Conservation (phyloP, 345 rosid species). For the Zanthoxylum bungeanum region DNA sequence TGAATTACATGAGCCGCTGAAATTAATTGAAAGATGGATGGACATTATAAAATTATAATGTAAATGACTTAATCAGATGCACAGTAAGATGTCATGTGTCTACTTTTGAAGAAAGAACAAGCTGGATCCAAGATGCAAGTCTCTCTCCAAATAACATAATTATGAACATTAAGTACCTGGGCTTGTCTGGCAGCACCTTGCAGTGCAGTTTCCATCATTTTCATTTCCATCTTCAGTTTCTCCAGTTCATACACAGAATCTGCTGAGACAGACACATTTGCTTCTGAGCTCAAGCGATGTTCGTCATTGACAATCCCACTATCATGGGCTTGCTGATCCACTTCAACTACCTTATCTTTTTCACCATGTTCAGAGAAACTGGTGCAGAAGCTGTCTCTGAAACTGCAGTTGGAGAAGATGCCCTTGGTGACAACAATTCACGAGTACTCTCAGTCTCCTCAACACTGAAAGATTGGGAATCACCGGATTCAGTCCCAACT, state of each 20-base stretch:
- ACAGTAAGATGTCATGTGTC: not conserved
- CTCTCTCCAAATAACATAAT: not conserved
- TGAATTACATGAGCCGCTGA: conserved; percentile 19
- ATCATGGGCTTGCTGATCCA: conserved; percentile 36
- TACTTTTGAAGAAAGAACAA: not conserved
- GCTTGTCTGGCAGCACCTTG: conserved; percentile 99
- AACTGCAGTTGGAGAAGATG: conserved; percentile 40
- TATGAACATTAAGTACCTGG: conserved; percentile 56
- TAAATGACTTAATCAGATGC: not conserved
- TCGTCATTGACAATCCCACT: conserved; percentile 33
- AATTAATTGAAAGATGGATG: not conserved
- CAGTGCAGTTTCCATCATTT: conserved; percentile 93
- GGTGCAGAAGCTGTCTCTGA: conserved; percentile 39
- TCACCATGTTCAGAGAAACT: conserved; percentile 31
- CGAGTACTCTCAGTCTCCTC: conserved; percentile 34
- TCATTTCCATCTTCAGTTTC: conserved; percentile 80
- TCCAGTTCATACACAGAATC: conserved; percentile 57
- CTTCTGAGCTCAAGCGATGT: conserved; percentile 41
- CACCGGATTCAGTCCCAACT: conserved; percentile 34
- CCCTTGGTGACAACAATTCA: conserved; percentile 34
- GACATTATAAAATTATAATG: conserved; percentile 3
- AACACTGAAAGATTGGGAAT: conserved; percentile 22
- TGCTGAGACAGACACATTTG: conserved; percentile 37
- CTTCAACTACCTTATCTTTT: conserved; percentile 25
- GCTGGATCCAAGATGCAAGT: not conserved